Evolutionary conservation across 2,329 filamentous ascomycete species (phyloP).

Genomic region (Fusarium pseudoanthophilum): DNA sequence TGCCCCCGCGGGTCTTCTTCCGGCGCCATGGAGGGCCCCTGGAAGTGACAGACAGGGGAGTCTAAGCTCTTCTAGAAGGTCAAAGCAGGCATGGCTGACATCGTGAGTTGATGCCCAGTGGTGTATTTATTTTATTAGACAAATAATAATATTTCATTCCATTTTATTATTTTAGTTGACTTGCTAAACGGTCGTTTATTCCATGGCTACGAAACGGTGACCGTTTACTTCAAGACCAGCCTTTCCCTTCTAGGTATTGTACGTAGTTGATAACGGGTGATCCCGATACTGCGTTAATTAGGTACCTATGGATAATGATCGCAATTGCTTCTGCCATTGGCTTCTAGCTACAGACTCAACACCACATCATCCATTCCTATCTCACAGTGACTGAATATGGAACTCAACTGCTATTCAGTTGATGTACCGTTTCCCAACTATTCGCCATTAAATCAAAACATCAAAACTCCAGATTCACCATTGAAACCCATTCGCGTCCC

Average conservation of each 20-base stretch:
- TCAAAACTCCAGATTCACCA: neutral
- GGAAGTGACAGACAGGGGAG: conserved; percentile 31
- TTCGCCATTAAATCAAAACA: neutral
- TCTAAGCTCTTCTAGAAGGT: conserved; percentile 42
- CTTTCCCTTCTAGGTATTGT: neutral
- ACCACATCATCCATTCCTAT: neutral
- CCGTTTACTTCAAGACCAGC: conserved; percentile 9
- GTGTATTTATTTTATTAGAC: conserved; percentile 30
- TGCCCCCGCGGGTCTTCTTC: conserved; percentile 36
- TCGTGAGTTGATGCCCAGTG: conserved; percentile 20
- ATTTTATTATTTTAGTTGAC: conserved; percentile 28
- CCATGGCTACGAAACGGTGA: conserved; percentile 33
- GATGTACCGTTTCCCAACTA: conserved; percentile 2
- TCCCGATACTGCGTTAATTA: neutral
- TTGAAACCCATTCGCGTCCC: conserved; percentile 7
- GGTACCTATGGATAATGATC: neutral
- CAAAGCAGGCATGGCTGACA: conserved; percentile 29
- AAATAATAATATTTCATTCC: conserved; percentile 26
- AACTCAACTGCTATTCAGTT: neutral
- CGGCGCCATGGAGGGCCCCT: conserved; percentile 35
- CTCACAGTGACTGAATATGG: neutral
- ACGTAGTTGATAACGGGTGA: neutral
- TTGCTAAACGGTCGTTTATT: conserved; percentile 30
- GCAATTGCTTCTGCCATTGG: neutral
- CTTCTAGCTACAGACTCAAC: neutral